A percentile compares a stretch with the other conserved stretches of the same genome.
Evolutionary conservation across 179 eudicot species (phyloP).

Genomic region (Carnegiea gigantea): DNA sequence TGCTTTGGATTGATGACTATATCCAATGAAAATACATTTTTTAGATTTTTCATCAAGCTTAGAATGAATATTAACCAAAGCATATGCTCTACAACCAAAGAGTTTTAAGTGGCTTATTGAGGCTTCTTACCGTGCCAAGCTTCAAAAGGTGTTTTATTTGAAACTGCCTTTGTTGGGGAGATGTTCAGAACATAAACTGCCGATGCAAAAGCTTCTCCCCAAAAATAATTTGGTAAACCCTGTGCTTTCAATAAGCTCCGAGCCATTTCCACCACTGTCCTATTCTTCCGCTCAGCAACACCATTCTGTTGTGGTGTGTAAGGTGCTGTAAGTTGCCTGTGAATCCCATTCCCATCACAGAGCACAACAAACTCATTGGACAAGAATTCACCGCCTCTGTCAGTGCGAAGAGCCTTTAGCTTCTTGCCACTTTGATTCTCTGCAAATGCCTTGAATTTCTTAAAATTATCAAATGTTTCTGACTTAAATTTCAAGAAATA

Average conservation of each 20-base stretch:
- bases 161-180: neutral
- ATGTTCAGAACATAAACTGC: neutral
- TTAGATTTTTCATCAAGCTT: constrained; percentile 19
- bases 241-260: neutral
- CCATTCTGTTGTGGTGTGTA: too few species aligned
- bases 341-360: too few species aligned
- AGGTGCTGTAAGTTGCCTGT: too few species aligned
- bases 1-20: neutral
- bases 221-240: neutral
- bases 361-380: too few species aligned
- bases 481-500: constrained; percentile 12
- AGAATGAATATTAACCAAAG: neutral
- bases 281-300: too few species aligned
- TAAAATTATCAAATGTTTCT: constrained; percentile 16
- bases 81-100: constrained; percentile 22
- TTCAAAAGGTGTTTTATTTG: neutral
- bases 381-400: too few species aligned
- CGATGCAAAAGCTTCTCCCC: neutral
- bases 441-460: too few species aligned
- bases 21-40: neutral
- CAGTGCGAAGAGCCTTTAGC: too few species aligned
- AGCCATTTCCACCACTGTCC: neutral
- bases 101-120: constrained; percentile 15
- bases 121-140: constrained; percentile 17
- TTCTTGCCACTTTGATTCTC: too few species aligned